Conservation (phyloP, 2,329 filamentous ascomycete genomes). For the Pseudonectria buxi region DNA sequence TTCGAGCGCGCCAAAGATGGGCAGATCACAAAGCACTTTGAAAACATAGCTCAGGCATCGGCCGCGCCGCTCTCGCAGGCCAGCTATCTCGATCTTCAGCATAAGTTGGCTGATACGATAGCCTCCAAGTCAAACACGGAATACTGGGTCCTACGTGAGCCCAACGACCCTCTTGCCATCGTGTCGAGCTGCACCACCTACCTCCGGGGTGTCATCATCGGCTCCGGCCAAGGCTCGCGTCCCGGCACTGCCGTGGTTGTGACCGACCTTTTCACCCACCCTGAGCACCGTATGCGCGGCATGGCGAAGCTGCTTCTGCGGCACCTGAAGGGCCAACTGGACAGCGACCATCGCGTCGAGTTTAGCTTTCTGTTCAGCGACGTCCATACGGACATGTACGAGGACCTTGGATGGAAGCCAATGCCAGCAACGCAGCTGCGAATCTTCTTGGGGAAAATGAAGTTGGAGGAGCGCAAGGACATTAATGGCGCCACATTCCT, state of each 20-base stretch:
- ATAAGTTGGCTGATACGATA: constrained; percentile 4
- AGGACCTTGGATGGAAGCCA: constrained; percentile 28
- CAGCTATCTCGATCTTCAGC: constrained; percentile 11
- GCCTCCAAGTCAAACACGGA: constrained; percentile 2
- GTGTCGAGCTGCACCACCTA: constrained; percentile 29
- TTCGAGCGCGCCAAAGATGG: constrained; percentile 9
- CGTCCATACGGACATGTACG: constrained; percentile 26
- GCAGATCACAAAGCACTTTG: constrained; percentile 12
- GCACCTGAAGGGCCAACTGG: constrained; percentile 27
- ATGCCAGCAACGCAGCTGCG: constrained; percentile 27
- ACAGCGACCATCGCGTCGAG: constrained; percentile 17
- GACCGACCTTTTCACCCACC: constrained; percentile 30
- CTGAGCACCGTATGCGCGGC: constrained; percentile 25
- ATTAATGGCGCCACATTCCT: constrained; percentile 18
- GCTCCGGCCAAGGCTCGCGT: constrained; percentile 13
- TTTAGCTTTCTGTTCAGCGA: constrained; percentile 32
- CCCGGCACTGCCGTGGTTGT: constrained; percentile 25
- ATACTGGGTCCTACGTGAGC: constrained; percentile 27
- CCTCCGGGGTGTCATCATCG: constrained; percentile 15
- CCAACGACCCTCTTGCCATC: constrained; percentile 21
- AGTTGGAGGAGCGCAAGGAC: constrained; percentile 12
- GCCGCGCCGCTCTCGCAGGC: constrained; percentile 9
- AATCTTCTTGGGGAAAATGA: constrained; percentile 19
- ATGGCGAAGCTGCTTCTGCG: constrained; percentile 30
- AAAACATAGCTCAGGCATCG: constrained; percentile 12